Evolutionary conservation across 352 stramenopile genomes (phyloP).

Genomic region (Phytophthora brassicae): DNA sequence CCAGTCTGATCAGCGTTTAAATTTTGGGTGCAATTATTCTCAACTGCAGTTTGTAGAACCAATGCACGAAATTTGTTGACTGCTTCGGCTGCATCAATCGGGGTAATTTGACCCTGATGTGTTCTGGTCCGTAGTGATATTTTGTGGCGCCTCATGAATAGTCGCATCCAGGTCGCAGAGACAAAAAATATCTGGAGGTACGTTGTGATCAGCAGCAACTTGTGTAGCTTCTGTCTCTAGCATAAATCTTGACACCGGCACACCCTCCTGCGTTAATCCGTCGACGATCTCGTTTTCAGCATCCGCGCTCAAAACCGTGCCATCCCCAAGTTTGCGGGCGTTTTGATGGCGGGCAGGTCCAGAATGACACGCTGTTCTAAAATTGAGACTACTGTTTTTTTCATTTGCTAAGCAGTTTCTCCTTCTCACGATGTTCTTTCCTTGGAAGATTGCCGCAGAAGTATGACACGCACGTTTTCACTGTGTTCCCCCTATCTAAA

Average conservation of each 20-base stretch:
- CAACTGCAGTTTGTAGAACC: constrained; percentile 4
- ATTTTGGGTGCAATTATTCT: constrained; percentile 8
- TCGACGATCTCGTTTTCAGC: constrained; percentile 5
- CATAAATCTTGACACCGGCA: constrained; percentile 3
- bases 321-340: neutral
- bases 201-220: neutral
- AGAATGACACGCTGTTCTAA: neutral
- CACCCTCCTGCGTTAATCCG: constrained; percentile 5
- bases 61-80: neutral
- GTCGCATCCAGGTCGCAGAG: neutral
- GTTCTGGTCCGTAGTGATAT: constrained; percentile 7
- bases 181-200: neutral
- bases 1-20: constrained; percentile 14
- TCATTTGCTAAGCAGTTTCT: constrained; percentile 11
- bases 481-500: too few species aligned
- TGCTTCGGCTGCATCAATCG: constrained; percentile 7
- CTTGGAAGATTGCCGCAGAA: neutral
- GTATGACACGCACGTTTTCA: constrained; percentile 3
- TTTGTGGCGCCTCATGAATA: constrained; percentile 12
- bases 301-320: neutral
- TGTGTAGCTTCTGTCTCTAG: constrained; percentile 7
- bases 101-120: constrained; percentile 12
- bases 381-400: neutral
- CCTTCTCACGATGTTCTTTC: constrained; percentile 1
- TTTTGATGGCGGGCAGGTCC: constrained; percentile 1